Conservation (phyloP, 2,329 filamentous ascomycete genomes). For the Aspergillus pseudoviridinutans region DNA sequence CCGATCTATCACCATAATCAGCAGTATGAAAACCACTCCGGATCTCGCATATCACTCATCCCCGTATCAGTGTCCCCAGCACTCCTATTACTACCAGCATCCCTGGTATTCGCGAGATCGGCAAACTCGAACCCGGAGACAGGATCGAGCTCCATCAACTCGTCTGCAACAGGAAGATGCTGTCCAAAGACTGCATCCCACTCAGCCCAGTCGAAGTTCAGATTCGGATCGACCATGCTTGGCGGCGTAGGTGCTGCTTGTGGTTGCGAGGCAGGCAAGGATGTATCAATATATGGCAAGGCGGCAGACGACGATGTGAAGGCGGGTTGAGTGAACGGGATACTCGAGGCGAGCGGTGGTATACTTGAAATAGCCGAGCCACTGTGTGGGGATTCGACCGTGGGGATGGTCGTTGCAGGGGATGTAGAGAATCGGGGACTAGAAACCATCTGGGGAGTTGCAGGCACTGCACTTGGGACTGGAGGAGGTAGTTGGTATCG, state of each 20-base stretch:
- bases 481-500: conserved; percentile 20
- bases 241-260: conserved; percentile 29
- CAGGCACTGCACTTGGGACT: conserved; percentile 4
- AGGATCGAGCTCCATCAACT: conserved; percentile 41
- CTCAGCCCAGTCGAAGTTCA: conserved; percentile 48
- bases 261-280: conserved; percentile 14
- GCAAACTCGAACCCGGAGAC: conserved; percentile 32
- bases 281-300: conserved; percentile 20
- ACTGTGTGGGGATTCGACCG: conserved; percentile 6
- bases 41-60: conserved; percentile 5
- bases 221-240: conserved; percentile 37
- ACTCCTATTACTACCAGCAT: background rate
- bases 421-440: conserved; percentile 13
- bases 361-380: conserved; percentile 10
- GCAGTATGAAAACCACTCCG: conserved; percentile 15
- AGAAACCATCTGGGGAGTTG: conserved; percentile 5
- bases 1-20: background rate
- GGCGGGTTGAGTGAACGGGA: conserved; percentile 8
- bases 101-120: conserved; percentile 17
- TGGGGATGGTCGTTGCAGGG: conserved; percentile 4
- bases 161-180: conserved; percentile 42
- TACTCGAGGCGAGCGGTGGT: conserved; percentile 6
- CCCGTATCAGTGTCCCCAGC: conserved; percentile 4
- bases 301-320: conserved; percentile 4
- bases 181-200: conserved; percentile 49